Percentiles rank a stretch among this genome's conserved stretches.
Evolutionary conservation across 2,329 filamentous ascomycete genomes (phyloP).

Genomic region (Fusarium chaquense): DNA sequence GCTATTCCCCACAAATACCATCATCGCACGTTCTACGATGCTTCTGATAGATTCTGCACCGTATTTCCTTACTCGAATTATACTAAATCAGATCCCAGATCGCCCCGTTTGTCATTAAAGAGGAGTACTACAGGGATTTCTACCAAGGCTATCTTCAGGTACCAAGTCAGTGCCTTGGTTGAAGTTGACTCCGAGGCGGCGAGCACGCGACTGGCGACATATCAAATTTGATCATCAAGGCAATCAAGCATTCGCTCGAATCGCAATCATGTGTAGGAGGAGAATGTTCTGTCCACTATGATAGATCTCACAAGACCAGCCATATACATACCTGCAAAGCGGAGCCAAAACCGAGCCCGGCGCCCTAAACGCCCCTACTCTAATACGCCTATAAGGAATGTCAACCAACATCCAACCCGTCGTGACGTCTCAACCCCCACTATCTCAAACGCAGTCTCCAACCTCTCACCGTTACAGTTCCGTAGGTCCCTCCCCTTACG

Average conservation of each 20-base stretch:
- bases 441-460: slow-evolving; percentile 10
- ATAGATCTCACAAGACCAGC: slow-evolving; percentile 10
- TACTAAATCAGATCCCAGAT: slow-evolving; percentile 22
- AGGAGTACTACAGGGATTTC: slow-evolving; percentile 18
- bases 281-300: background rate
- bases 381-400: slow-evolving; percentile 26
- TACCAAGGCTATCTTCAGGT: slow-evolving; percentile 24
- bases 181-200: slow-evolving; percentile 12
- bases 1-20: slow-evolving; percentile 33
- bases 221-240: slow-evolving; percentile 21
- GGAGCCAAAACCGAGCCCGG: slow-evolving; percentile 28
- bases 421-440: slow-evolving; percentile 24
- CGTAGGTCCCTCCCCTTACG: slow-evolving; percentile 37
- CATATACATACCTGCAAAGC: slow-evolving; percentile 5
- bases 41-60: slow-evolving; percentile 28
- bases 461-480: background rate
- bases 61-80: slow-evolving; percentile 6
- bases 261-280: background rate
- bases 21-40: slow-evolving; percentile 12
- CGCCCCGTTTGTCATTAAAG: slow-evolving; percentile 6
- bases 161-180: slow-evolving; percentile 24
- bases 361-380: slow-evolving; percentile 37
- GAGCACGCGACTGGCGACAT: slow-evolving; percentile 9
- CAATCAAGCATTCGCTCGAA: slow-evolving; percentile 6
- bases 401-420: slow-evolving; percentile 36